Evolutionary conservation across 129 eudicot genomes (phyloP).

Genomic region (Tanacetum coccineum): DNA sequence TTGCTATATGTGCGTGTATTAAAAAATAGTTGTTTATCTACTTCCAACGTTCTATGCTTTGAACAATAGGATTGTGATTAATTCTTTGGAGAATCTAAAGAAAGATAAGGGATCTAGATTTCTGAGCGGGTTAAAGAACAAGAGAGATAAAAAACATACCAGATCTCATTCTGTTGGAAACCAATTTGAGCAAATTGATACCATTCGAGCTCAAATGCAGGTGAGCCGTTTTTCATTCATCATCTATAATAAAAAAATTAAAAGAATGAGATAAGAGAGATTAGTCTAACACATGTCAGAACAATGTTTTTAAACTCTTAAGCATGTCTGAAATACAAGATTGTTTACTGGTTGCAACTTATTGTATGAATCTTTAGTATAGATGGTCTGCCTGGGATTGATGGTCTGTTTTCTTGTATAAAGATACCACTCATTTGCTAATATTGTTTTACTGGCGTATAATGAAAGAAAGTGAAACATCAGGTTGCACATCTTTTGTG

Average conservation of each 20-base stretch:
- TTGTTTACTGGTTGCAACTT: too few species aligned
- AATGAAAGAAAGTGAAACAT: background rate
- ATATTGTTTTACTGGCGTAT: constrained; percentile 4
- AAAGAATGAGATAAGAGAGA: constrained; percentile 8
- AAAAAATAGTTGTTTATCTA: background rate
- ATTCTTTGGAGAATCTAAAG: too few species aligned
- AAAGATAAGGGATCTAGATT: too few species aligned
- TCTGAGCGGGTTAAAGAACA: too few species aligned
- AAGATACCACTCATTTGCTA: constrained; percentile 3
- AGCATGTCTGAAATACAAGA: constrained; percentile 5
- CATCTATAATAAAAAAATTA: background rate
- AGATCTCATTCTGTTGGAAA: too few species aligned
- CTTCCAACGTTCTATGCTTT: constrained; percentile 3
- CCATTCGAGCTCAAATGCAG: too few species aligned
- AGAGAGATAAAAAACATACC: too few species aligned
- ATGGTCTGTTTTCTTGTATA: too few species aligned
- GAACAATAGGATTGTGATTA: constrained; percentile 53
- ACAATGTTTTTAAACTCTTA: constrained; percentile 8
- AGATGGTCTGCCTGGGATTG: too few species aligned
- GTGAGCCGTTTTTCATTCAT: too few species aligned
- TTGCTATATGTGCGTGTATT: background rate
- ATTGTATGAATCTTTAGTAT: too few species aligned
- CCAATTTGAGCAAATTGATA: too few species aligned
- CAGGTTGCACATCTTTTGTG: constrained; percentile 1
- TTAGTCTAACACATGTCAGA: background rate